A percentile compares a stretch with the other conserved stretches of the same genome.
Evolutionary conservation across 2,329 filamentous ascomycete genomes (phyloP).

Genomic region (Pestalotiopsis sp.): DNA sequence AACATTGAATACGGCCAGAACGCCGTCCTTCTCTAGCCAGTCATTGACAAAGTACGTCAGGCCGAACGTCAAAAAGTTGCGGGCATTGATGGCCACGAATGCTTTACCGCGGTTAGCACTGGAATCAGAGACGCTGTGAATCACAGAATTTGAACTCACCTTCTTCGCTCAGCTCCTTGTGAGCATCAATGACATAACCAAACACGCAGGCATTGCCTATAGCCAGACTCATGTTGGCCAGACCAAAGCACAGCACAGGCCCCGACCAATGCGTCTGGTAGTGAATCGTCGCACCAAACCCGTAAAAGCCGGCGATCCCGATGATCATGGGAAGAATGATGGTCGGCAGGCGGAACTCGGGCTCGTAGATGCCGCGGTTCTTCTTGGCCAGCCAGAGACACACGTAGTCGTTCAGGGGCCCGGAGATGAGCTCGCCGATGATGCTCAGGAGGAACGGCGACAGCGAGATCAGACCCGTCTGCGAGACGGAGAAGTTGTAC

Average conservation of each 20-base stretch:
- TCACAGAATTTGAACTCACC: constrained; percentile 17
- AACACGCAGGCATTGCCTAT: constrained; percentile 50
- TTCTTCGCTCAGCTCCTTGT: constrained; percentile 47
- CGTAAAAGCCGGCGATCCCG: constrained; percentile 46
- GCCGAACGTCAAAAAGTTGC: constrained; percentile 49
- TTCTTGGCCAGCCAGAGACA: constrained; percentile 46
- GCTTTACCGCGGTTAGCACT: constrained; percentile 26
- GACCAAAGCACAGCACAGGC: constrained; percentile 48
- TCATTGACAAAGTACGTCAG: constrained; percentile 45
- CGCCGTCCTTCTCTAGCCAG: constrained; percentile 37
- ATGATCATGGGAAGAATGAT: constrained; percentile 41
- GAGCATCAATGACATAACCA: constrained; percentile 51
- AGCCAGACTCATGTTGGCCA: constrained; percentile 49
- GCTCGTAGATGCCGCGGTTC: constrained; percentile 55
- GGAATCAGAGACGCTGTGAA: background rate
- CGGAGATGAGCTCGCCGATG: constrained; percentile 45
- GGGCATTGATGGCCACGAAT: constrained; percentile 52
- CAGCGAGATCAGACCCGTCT: constrained; percentile 52
- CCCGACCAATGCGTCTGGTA: constrained; percentile 48
- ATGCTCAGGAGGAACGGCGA: constrained; percentile 50
- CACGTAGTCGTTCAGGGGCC: constrained; percentile 47
- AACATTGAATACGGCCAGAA: constrained; percentile 38
- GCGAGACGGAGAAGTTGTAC: constrained; percentile 51
- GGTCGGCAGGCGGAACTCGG: constrained; percentile 48
- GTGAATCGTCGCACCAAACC: constrained; percentile 46